Evolutionary conservation across 2,329 filamentous ascomycete genomes (phyloP), one percentile per base, ranked within the genome.

Genomic region (Chalara sp.): DNA sequence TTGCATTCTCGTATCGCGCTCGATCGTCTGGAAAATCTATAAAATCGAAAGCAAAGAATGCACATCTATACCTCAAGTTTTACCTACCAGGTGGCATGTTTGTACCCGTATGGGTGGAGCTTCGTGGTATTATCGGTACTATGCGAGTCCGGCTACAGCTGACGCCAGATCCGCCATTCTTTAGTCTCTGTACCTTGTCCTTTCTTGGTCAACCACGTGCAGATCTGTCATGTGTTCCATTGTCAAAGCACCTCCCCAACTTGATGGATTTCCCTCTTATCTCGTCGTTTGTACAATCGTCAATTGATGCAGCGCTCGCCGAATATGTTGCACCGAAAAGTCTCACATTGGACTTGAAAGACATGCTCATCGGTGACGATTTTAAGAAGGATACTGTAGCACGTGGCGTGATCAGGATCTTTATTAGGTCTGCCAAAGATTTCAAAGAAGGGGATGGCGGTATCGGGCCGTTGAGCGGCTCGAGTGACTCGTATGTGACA

Each of bases 321-420:
- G 80, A 88, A 62, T 89, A 89, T 56, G 86, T 89, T 1, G 86
- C 86, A 0, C 86, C 86, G 0, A 88, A 87, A 68, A 87, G 82
- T 50, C 68, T 89, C 48, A 88, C 86, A 0, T 70, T 89, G 5
- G 82, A 89, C 62, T 70, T 90, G 33, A 87, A 88, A 63, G 84
- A 87, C 53, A 89, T 89, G 82, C 75, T 90, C 10, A 76, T 86
- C 6, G 86, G 86, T 4, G 85, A 88, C 52, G 86, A 89, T 59
- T 89, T 86, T 70, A 89, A 89, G 66, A 88, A 88, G 63, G 84
- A 89, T 55, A 87, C 85, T 0, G 68, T 69, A 32, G 75, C 80
- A 2, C 74, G 79, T 32, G 86, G 86, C 13, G 75, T 88, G 1
- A 63, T 90, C 1, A 74, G 85, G 56, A 74, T 88, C 7, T 76